A percentile compares a stretch with the other conserved stretches of the same genome.
Conservation (phyloP, 345 rosid genomes). For the Firmiana major region DNA sequence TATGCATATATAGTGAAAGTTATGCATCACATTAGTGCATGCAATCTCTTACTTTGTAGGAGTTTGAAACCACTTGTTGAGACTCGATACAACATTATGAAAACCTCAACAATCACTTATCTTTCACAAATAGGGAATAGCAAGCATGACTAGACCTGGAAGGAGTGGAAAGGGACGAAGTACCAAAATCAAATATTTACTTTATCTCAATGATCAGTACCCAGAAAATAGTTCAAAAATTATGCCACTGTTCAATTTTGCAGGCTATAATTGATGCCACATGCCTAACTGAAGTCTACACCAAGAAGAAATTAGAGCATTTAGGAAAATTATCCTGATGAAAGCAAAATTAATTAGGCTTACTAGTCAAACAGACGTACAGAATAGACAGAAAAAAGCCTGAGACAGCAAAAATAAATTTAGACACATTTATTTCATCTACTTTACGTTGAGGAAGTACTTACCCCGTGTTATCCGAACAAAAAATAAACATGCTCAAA, state of each 20-base stretch:
- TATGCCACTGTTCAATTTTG: not conserved
- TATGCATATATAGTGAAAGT: not conserved
- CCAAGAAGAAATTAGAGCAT: not conserved
- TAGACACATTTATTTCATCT: not conserved
- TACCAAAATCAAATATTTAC: not conserved
- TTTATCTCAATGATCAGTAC: not conserved
- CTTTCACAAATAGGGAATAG: not conserved
- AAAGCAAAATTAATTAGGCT: not conserved
- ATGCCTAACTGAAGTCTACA: not conserved
- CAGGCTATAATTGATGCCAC: not conserved
- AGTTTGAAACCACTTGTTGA: not conserved
- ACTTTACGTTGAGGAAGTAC: slow-evolving; percentile 7
- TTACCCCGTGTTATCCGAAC: slow-evolving; percentile 26
- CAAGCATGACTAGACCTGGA: not conserved
- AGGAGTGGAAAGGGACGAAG: not conserved
- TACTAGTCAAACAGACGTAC: not conserved
- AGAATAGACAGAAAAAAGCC: not conserved
- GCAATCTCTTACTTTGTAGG: not conserved
- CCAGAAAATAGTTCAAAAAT: not conserved
- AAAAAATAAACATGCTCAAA: slow-evolving; percentile 18
- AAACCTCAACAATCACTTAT: not conserved
- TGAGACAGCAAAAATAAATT: not conserved
- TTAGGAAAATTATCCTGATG: not conserved
- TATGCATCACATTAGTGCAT: not conserved
- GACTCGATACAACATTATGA: not conserved